These are phyloP conservation scores for Aureobasidium sp. DNA, from an alignment of 2,329 filamentous ascomycete species.

Conservation along the genomic window DNA sequence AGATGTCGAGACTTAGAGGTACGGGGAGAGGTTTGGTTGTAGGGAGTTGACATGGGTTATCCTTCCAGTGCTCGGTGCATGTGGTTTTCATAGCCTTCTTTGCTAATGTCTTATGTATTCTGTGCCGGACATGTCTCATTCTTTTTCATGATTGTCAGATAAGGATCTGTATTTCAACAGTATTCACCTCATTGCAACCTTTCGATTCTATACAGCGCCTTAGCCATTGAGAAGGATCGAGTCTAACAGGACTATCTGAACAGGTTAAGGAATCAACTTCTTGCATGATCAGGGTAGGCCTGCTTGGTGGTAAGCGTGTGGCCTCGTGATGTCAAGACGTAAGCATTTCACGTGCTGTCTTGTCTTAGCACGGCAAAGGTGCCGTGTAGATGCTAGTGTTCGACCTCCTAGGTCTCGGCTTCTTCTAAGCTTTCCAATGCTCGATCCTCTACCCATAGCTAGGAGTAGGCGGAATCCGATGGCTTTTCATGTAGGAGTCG, in stretches of 20 bases:
- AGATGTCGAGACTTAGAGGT: background rate
- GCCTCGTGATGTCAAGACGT: slow-evolving; percentile 5
- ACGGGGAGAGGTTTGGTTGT: background rate
- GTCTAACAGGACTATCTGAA: background rate
- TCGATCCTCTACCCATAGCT: background rate
- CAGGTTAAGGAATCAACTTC: background rate
- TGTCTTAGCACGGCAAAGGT: slow-evolving; percentile 4
- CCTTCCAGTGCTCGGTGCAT: background rate
- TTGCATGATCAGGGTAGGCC: background rate
- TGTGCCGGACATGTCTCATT: background rate
- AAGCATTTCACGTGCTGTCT: slow-evolving; percentile 3
- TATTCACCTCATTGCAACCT: background rate
- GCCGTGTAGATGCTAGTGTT: slow-evolving; percentile 13
- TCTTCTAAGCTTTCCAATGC: background rate
- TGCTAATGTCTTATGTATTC: background rate
- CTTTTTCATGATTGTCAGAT: background rate
- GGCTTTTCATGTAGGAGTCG: background rate
- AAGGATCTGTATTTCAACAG: background rate
- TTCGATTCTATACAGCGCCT: background rate
- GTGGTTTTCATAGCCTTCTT: background rate
- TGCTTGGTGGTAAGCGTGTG: background rate
- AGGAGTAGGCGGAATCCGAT: background rate
- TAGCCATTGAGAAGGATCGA: background rate
- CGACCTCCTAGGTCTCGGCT: background rate
- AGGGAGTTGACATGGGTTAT: background rate